A percentile compares a stretch with the other conserved stretches of the same genome.
phyloP scores from a whole-genome alignment of 805 yeast genomes.

The Alloascoidea hylecoeti region DNA sequence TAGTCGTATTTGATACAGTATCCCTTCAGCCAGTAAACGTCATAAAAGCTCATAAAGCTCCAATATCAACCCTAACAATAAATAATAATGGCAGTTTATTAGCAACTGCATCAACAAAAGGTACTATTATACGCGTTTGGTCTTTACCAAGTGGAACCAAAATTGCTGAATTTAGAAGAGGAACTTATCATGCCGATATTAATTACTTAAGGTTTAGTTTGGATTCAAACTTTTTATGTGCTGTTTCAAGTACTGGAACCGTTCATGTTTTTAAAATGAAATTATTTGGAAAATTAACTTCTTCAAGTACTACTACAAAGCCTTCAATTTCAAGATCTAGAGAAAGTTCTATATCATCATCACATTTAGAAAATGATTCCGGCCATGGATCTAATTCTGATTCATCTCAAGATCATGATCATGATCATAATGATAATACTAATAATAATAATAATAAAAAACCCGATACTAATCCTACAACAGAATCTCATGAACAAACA shows the following conservation, averaged over 20 bases:
- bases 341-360: background rate
- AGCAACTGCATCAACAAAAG: constrained; percentile 84
- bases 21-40: constrained; percentile 66
- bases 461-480: background rate
- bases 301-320: constrained; percentile 2
- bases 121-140: constrained; percentile 81
- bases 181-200: constrained; percentile 73
- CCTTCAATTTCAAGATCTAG: background rate
- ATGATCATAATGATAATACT: background rate
- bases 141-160: constrained; percentile 38
- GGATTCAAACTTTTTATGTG: constrained; percentile 61
- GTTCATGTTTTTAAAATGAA: constrained; percentile 74
- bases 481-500: constrained; percentile 4
- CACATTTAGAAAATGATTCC: constrained; percentile 4
- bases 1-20: constrained; percentile 67
- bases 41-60: constrained; percentile 76
- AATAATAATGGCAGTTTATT: constrained; percentile 66
- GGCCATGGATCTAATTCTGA: constrained; percentile 2
- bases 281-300: constrained; percentile 22
- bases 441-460: background rate
- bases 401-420: constrained; percentile 4
- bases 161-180: constrained; percentile 66
- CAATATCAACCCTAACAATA: constrained; percentile 51
- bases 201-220: constrained; percentile 63
- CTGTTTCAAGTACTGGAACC: constrained; percentile 80